Evolutionary conservation across 306 rosid genomes (phyloP).

Genomic region (Hippophae tibetana): DNA sequence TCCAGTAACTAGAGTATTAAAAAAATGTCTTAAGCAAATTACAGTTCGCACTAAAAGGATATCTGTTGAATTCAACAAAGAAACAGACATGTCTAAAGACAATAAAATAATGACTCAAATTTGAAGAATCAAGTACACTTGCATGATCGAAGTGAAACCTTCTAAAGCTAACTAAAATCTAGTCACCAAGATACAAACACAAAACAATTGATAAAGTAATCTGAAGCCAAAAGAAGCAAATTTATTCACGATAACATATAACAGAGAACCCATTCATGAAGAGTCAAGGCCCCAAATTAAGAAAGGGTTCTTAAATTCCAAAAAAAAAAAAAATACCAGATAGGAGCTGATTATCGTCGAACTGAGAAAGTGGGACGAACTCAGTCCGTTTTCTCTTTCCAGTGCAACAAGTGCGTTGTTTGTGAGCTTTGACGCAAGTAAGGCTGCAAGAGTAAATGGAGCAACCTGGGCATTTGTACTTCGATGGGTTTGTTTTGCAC

Average conservation of each 20-base stretch:
- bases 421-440: slow-evolving; percentile 78
- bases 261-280: not conserved
- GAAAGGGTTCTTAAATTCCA: not conserved
- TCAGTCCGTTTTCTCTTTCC: slow-evolving; percentile 65
- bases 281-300: not conserved
- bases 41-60: not conserved
- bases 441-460: slow-evolving; percentile 70
- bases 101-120: not conserved
- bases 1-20: not conserved
- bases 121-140: not conserved
- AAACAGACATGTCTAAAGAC: not conserved
- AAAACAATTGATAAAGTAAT: not conserved
- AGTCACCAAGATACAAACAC: not conserved
- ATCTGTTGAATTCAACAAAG: not conserved
- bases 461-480: slow-evolving; percentile 85
- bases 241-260: not conserved
- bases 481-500: slow-evolving; percentile 57
- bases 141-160: not conserved
- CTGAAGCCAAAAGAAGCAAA: not conserved
- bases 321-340: slow-evolving; percentile 47
- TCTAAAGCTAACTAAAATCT: not conserved
- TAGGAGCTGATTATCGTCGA: slow-evolving; percentile 49
- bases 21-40: not conserved
- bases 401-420: slow-evolving; percentile 52
- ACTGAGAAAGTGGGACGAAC: slow-evolving; percentile 66